Base-by-base conservation (phyloP, 2,329 filamentous ascomycete species). In the Trichophyton equinum region DNA sequence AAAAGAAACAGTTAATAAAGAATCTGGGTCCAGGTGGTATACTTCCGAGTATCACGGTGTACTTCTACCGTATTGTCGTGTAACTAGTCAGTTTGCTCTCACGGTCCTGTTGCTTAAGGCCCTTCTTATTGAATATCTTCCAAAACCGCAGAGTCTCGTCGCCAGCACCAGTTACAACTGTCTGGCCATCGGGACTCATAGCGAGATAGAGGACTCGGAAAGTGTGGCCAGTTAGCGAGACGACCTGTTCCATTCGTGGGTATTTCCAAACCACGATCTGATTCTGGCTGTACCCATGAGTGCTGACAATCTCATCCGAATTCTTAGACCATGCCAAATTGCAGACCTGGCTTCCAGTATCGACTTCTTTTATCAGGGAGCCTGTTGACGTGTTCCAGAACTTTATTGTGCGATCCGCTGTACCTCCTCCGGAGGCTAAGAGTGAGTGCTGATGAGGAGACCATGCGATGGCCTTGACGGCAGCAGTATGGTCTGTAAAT, bases 261-360 rank as follows among this genome's bases (percentile, higher is more conserved):
- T 99, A 99, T 71, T 99, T 99, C 94, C 94, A 99, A 60, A 99
- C 90, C 42, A 97, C 92, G 68, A 99, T 96, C 74, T 97, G 94
- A 72, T 99, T 96, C 71, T 99, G 94, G 67, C 87, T 92, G 77
- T 96, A 99, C 5, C 94, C 94, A 71, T 99, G 94, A 0, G 94
- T 99, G 58, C 88, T 92, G 60, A 99, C 92, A 62, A 99, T 91
- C 74, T 99, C 94, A 72, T 96, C 96, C 6, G 90, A 96, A 73
- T 96, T 96, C 71, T 95, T 95, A 18, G 88, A 94, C 91, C 95
- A 99, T 3, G 91, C 89, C 49, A 99, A 80, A 70, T 99, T 99
- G 77, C 94, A 99, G n/a, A 99, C 94, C 74, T 99, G 94, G 69
- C 90, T 96, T 57, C 94, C 94, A 0, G 94, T 99, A 71, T 99